phyloP scores from a whole-genome alignment of 768 basidiomycete genomes.

The Cystofilobasidium capitatum region DNA sequence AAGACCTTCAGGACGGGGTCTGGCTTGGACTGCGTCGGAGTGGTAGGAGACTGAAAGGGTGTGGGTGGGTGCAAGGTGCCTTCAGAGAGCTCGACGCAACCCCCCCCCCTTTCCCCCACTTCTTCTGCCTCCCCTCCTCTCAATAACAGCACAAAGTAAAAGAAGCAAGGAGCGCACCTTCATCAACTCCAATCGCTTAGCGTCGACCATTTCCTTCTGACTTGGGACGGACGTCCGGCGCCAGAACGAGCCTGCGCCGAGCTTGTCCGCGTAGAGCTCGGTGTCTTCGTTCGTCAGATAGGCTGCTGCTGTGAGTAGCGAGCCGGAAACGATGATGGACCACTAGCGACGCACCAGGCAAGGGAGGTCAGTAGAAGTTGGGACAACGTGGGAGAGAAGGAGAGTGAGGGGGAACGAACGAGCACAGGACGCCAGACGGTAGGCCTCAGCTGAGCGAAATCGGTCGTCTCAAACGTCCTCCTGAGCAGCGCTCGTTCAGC shows the following conservation, averaged over 20 bases:
- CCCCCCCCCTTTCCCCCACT: too few relatives aligned
- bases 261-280: slow-evolving; percentile 15
- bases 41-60: too few relatives aligned
- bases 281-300: slow-evolving; percentile 9
- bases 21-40: too few relatives aligned
- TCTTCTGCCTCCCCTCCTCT: too few relatives aligned
- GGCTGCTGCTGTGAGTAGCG: slow-evolving; percentile 4
- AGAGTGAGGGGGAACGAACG: background rate
- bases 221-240: slow-evolving; percentile 5
- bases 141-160: too few relatives aligned
- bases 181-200: slow-evolving; percentile 17
- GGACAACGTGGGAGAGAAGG: background rate
- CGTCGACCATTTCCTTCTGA: slow-evolving; percentile 21
- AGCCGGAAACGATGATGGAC: background rate
- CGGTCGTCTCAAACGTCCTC: background rate
- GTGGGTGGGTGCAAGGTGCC: too few relatives aligned
- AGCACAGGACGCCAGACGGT: slow-evolving; percentile 9
- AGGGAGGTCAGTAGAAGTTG: background rate
- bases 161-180: background rate
- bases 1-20: too few relatives aligned
- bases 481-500: background rate
- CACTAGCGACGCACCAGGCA: background rate
- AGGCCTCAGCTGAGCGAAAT: background rate
- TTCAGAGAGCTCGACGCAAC: too few relatives aligned
- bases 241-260: slow-evolving; percentile 19